Base-by-base conservation (phyloP, 2,329 filamentous ascomycete genomes). In the Apiospora marii region DNA sequence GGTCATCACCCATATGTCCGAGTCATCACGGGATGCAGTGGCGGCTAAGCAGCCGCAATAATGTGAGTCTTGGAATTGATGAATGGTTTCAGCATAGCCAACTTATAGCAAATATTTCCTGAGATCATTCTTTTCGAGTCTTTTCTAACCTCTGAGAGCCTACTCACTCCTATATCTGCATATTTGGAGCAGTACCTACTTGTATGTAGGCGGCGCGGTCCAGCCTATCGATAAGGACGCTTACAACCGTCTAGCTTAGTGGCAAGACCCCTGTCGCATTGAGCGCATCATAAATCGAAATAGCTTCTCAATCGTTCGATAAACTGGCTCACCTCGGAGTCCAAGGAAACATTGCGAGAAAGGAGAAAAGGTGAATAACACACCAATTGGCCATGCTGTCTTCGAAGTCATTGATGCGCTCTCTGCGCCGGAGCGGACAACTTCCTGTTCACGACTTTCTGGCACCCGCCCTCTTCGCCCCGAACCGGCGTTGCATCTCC, bases 371-470 rank as follows among this genome's bases (percentile, higher is more conserved):
- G 58, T 3, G 8, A 41, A 41, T 34, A 41, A n/a, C 16, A n/a
- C 6, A 13, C 10, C 19, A n/a, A 64, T n/a, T 8, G 34, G n/a
- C 4, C 30, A 70, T 70, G 68, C 12, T 43, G 4, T 53, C 48
- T 27, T 70, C 70, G 6, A 64, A 34, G 30, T 46, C 41, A 24
- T 44, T 71, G 5, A 41, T 67, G 72, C 76, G 75, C 73, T 53
- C 75, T 22, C 71, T 77, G 73, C 79, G 77, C 73, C 72, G 73
- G 16, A 70, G 71, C 51, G 67, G 73, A 43, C 75, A 74, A 53
- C 70, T 76, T 2, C 79, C 79, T 48, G 70, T 82, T 37, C 81
- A 80, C 70, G 82, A 84, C 71, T 83, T 85, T 68, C 80, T 86
- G 43, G 78, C 80, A 14, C 82, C 84, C 30, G 79, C 82, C 69